Percentiles rank a stretch among this genome's conserved stretches.
Conservation (phyloP, 345 rosid species). For the Acer saccharum region DNA sequence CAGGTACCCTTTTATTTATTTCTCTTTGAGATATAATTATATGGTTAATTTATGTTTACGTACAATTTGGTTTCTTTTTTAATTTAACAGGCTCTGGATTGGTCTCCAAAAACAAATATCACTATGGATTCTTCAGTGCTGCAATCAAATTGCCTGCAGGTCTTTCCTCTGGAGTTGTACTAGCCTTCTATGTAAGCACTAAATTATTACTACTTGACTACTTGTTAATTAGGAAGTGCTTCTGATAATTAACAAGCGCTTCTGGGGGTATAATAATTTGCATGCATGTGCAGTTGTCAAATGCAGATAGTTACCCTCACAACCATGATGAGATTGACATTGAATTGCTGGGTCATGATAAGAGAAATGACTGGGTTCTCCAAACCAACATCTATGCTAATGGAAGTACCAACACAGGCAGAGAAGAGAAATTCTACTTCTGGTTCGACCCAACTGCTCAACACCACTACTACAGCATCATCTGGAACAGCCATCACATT, state of each 20-base stretch:
- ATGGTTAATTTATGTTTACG: slow-evolving; percentile 1
- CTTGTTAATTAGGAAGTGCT: not conserved
- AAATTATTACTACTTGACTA: not conserved
- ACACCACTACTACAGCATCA: slow-evolving; percentile 76
- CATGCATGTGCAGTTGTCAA: slow-evolving; percentile 55
- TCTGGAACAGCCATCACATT: slow-evolving; percentile 82
- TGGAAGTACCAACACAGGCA: slow-evolving; percentile 74
- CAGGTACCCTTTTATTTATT: slow-evolving; percentile 36
- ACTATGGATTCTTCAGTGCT: slow-evolving; percentile 86
- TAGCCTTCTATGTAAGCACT: slow-evolving; percentile 78
- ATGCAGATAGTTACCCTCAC: slow-evolving; percentile 66
- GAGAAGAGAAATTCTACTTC: slow-evolving; percentile 91
- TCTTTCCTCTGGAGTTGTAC: slow-evolving; percentile 85
- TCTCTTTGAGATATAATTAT: not conserved
- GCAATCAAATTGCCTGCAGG: slow-evolving; percentile 87
- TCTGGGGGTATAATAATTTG: not conserved
- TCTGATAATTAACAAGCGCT: not conserved
- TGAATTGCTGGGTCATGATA: slow-evolving; percentile 81
- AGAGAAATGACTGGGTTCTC: slow-evolving; percentile 75
- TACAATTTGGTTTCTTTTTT: not conserved
- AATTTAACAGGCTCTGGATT: slow-evolving; percentile 69
- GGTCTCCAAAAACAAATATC: slow-evolving; percentile 51
- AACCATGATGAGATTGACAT: slow-evolving; percentile 92
- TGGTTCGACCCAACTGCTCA: slow-evolving; percentile 88
- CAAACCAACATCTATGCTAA: slow-evolving; percentile 85